phyloP scores from a whole-genome alignment of 2,329 filamentous ascomycete genomes.

The Talaromyces sp. region DNA sequence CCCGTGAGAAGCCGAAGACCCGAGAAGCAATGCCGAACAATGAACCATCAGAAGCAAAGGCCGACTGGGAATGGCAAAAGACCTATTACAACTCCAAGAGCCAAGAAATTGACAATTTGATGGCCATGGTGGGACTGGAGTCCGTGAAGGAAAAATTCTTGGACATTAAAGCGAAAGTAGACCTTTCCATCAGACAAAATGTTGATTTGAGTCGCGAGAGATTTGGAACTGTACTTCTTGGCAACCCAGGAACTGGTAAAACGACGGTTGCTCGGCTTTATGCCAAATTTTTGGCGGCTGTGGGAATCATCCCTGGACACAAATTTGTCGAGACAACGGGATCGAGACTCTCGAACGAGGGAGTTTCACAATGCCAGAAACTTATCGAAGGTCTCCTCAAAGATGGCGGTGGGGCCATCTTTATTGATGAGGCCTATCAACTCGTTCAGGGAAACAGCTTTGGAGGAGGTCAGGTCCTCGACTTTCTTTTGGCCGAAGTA shows the following conservation, averaged over 20 bases:
- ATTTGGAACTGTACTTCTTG: slow-evolving; percentile 59
- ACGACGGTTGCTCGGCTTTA: slow-evolving; percentile 72
- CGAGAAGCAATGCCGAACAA: not conserved
- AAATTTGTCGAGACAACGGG: slow-evolving; percentile 64
- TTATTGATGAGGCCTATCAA: slow-evolving; percentile 78
- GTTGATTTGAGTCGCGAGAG: slow-evolving; percentile 54
- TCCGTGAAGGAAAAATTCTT: slow-evolving; percentile 62
- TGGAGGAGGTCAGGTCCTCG: slow-evolving; percentile 59
- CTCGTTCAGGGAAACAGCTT: slow-evolving; percentile 55
- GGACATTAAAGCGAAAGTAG: slow-evolving; percentile 57
- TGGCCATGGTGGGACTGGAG: slow-evolving; percentile 68
- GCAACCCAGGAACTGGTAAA: slow-evolving; percentile 69
- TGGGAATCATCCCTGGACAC: slow-evolving; percentile 58
- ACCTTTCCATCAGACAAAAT: slow-evolving; percentile 55
- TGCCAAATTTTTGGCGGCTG: slow-evolving; percentile 57
- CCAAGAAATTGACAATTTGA: slow-evolving; percentile 56
- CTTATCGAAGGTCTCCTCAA: slow-evolving; percentile 54
- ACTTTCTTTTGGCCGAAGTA: slow-evolving; percentile 66
- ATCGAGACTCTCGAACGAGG: slow-evolving; percentile 58
- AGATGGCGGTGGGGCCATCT: slow-evolving; percentile 61
- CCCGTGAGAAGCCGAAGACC: not conserved
- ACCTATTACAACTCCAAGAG: slow-evolving; percentile 47
- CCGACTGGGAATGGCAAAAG: slow-evolving; percentile 62
- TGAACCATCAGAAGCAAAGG: slow-evolving; percentile 28
- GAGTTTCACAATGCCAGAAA: slow-evolving; percentile 54